Conservation (phyloP, 345 rosid species). For the Populus euphratica region DNA sequence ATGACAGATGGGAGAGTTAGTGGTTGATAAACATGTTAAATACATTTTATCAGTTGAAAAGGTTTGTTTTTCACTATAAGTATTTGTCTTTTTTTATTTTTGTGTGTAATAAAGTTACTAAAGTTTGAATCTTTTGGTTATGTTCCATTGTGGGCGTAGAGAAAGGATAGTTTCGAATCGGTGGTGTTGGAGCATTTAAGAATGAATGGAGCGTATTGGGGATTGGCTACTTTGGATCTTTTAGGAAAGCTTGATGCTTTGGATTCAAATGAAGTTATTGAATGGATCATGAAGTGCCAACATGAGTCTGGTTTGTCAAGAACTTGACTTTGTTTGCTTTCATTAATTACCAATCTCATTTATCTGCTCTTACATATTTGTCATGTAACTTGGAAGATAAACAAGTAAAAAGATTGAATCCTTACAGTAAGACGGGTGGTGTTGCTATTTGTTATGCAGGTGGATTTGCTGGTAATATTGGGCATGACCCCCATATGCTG, state of each 20-base stretch:
- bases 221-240: conserved; percentile 69
- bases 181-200: conserved; percentile 91
- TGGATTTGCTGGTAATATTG: conserved; percentile 91
- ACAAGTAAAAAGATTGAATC: not conserved
- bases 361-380: not conserved
- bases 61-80: conserved; percentile 26
- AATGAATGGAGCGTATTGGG: conserved; percentile 93
- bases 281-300: conserved; percentile 80
- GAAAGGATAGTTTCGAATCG: conserved; percentile 74
- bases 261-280: conserved; percentile 53
- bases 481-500: conserved; percentile 78
- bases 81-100: not conserved
- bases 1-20: conserved; percentile 61
- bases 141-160: conserved; percentile 29
- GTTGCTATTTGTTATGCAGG: conserved; percentile 40
- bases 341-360: not conserved
- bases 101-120: not conserved
- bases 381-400: not conserved
- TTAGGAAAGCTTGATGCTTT: conserved; percentile 64
- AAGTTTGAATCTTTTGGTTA: not conserved
- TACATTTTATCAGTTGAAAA: conserved; percentile 66
- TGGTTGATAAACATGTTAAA: conserved; percentile 55
- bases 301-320: conserved; percentile 60
- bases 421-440: not conserved
- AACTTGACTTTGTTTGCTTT: not conserved